Base-by-base conservation (phyloP, 352 stramenopile species). In the Blastocystis sp. region DNA sequence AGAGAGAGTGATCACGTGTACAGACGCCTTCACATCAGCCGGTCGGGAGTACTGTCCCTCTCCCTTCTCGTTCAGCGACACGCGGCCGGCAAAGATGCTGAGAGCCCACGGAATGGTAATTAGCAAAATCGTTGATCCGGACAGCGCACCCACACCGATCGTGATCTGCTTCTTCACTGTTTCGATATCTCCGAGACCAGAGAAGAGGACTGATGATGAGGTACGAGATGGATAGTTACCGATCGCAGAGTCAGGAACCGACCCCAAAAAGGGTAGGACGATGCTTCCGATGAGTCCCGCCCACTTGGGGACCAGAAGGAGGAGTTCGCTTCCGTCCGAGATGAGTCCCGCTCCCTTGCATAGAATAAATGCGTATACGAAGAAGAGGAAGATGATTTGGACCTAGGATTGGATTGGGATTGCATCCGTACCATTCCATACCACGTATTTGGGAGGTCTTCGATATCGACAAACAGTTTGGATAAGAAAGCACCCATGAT, bases 81-180 rank as follows among this genome's bases (percentile, higher is more conserved):
- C 95, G 61, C 95, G 93, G 2, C 95, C 95, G 18, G 91, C 92
- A 75, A 93, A 94, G 32, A 97, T 88, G 73, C 92, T 94, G 29
- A 98, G 89, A 34, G 91, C 93, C 93, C 94, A 98, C 24, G 96
- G 95, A 53, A 99, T 94, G n/a, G 95, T 99, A 77, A 99, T 90
- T 84, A 99, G 90, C 94, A 99, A 98, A 88, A 98, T 98, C n/a
- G 95, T 98, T 46, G 93, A 97, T 69, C 95, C 96, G 0, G 96
- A 95, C 38, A 99, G 92, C 57, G 95, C 95, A 61, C 96, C 96
- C n/a, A 99, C 94, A 79, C 95, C 96, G 42, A 98, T 94, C 27
- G 90, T 93, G 29, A 98, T 90, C 65, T 97, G 94, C 86, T 97
- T 89, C 88, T 97, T 94, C 24, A 95, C 94, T 75, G 94, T 87